Conservation (phyloP, 768 basidiomycete species). For the Russula ochroleuca region DNA sequence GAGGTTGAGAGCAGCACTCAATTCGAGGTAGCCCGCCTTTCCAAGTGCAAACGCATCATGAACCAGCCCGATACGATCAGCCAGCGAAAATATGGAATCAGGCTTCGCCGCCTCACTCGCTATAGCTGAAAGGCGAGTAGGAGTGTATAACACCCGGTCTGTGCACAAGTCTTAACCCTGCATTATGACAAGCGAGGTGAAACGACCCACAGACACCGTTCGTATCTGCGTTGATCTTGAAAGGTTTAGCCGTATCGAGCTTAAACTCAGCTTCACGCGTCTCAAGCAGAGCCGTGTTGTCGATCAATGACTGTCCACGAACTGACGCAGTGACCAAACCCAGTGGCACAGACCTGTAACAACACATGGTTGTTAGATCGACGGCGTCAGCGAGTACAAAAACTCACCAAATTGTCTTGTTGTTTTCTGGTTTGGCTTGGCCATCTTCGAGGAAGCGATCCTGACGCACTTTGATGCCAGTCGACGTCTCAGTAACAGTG, state of each 20-base stretch:
- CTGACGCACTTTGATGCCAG: constrained; percentile 76
- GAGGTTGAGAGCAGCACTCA: constrained; percentile 74
- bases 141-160: constrained; percentile 86
- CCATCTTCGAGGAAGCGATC: constrained; percentile 91
- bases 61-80: constrained; percentile 87
- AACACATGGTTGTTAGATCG: background rate
- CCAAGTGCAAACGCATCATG: constrained; percentile 78
- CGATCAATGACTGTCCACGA: constrained; percentile 52
- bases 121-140: constrained; percentile 72
- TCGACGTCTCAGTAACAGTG: constrained; percentile 70
- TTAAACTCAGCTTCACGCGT: constrained; percentile 63
- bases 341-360: constrained; percentile 72
- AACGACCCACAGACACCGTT: constrained; percentile 75
- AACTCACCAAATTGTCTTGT: constrained; percentile 76
- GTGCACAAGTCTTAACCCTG: constrained; percentile 10
- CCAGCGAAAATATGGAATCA: constrained; percentile 63
- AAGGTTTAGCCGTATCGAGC: constrained; percentile 70
- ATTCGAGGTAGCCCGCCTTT: constrained; percentile 70
- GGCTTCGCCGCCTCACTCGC: constrained; percentile 72
- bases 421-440: constrained; percentile 70
- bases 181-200: background rate
- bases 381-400: constrained; percentile 1
- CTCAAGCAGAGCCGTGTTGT: constrained; percentile 60
- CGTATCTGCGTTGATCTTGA: constrained; percentile 89
- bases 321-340: constrained; percentile 59